phyloP scores from a whole-genome alignment of 129 eudicot species.

The Logfia minima region DNA sequence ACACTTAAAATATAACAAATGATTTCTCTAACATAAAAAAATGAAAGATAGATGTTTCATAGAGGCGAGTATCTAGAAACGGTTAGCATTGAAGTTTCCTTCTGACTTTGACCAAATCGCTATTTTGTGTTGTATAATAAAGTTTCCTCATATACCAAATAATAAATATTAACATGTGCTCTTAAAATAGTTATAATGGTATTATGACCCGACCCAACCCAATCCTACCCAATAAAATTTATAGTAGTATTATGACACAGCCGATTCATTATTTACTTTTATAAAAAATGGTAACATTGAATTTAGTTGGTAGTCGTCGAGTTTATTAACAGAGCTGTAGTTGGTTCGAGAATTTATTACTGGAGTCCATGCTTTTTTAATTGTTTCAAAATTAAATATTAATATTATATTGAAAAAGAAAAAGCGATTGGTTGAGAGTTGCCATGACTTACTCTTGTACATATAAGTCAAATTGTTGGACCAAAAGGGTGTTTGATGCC shows the following conservation, averaged over 20 bases:
- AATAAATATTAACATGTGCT: not conserved
- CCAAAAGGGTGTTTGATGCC: not conserved
- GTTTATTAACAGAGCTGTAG: not conserved
- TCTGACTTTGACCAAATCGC: not conserved
- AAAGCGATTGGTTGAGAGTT: conserved; percentile 13
- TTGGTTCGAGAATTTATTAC: not conserved
- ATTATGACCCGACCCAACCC: not conserved
- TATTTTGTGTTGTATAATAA: not conserved
- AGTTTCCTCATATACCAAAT: too few relatives aligned
- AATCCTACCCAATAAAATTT: not conserved
- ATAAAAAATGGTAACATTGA: not conserved
- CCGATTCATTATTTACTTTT: not conserved
- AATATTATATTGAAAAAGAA: not conserved
- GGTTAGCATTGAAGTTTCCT: not conserved
- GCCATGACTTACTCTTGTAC: conserved; percentile 9
- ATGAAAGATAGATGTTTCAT: not conserved
- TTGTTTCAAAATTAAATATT: not conserved
- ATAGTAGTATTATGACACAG: not conserved
- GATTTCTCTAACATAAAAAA: too few relatives aligned
- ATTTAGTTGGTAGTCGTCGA: not conserved
- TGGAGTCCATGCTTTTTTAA: not conserved
- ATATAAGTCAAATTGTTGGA: conserved; percentile 4
- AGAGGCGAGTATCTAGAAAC: not conserved
- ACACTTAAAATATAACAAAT: too few relatives aligned
- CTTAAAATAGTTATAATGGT: not conserved